A percentile compares a stretch with the other conserved stretches of the same genome.
Evolutionary conservation across 192 early-diverging fungal species (phyloP).

Genomic region (Helicostylum pulchrum): DNA sequence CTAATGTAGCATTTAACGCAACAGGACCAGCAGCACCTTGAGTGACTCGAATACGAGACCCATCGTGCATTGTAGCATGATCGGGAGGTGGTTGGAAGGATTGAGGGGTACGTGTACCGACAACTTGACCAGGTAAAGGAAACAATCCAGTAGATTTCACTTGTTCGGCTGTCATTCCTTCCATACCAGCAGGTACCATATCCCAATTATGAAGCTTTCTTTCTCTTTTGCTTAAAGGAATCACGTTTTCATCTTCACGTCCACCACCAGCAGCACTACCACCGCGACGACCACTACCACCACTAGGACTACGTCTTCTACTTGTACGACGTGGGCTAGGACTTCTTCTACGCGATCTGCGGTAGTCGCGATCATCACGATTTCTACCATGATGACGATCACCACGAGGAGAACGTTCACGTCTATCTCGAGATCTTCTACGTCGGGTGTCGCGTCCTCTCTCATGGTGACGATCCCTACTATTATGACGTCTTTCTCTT

Average conservation of each 20-base stretch:
- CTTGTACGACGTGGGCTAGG: slow-evolving; percentile 20
- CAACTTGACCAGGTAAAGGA: slow-evolving; percentile 70
- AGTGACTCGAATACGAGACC: slow-evolving; percentile 23
- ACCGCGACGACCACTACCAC: slow-evolving; percentile 13
- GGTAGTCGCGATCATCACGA: slow-evolving; percentile 23
- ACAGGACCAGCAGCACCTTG: slow-evolving; percentile 46
- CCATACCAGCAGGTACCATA: slow-evolving; percentile 82
- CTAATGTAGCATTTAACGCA: slow-evolving; percentile 52
- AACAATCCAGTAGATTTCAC: slow-evolving; percentile 87
- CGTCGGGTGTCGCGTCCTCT: neutral
- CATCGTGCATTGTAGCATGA: slow-evolving; percentile 2
- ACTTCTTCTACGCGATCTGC: slow-evolving; percentile 38
- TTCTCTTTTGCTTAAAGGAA: slow-evolving; percentile 75
- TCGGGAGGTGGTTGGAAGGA: slow-evolving; percentile 21
- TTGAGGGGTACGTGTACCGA: slow-evolving; percentile 28
- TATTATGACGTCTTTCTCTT: slow-evolving; percentile 1
- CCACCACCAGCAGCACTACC: neutral
- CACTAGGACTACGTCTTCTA: slow-evolving; percentile 41
- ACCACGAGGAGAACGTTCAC: neutral
- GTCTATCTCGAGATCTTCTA: slow-evolving; percentile 13
- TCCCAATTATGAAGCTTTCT: slow-evolving; percentile 92
- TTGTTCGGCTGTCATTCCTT: slow-evolving; percentile 78
- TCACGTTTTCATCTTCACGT: slow-evolving; percentile 43
- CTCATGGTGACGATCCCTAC: slow-evolving; percentile 12
- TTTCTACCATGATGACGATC: slow-evolving; percentile 11